Percentiles rank a stretch among this genome's conserved stretches.
Conservation (phyloP, 2,329 filamentous ascomycete genomes). For the Diaporthe batatas region DNA sequence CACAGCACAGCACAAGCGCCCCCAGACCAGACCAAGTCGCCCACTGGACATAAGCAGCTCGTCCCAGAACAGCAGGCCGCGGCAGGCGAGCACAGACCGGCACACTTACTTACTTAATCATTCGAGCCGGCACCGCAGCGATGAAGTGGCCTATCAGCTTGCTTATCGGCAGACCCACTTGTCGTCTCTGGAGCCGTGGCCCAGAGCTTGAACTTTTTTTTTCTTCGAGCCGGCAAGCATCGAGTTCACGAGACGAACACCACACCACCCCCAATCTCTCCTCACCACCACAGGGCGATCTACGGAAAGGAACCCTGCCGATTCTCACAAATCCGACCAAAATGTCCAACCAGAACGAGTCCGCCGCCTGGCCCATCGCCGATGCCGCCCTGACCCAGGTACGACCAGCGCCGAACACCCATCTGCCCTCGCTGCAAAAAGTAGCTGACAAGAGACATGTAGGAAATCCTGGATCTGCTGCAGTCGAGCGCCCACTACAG, state of each 20-base stretch:
- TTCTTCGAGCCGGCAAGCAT: conserved; percentile 7
- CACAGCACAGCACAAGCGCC: conserved; percentile 27
- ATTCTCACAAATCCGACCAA: conserved; percentile 30
- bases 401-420: conserved; percentile 54
- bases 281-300: conserved; percentile 63
- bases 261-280: conserved; percentile 18
- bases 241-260: background rate
- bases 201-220: conserved; percentile 26
- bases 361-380: conserved; percentile 76
- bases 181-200: conserved; percentile 7
- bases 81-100: conserved; percentile 27
- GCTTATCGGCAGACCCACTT: conserved; percentile 41
- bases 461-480: conserved; percentile 86
- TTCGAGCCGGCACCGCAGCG: conserved; percentile 13
- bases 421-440: conserved; percentile 52
- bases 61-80: background rate
- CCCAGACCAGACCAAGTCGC: background rate
- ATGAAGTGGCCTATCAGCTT: conserved; percentile 37
- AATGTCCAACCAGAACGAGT: conserved; percentile 52
- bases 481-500: conserved; percentile 78
- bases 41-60: background rate
- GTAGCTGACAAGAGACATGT: conserved; percentile 47
- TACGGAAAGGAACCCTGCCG: conserved; percentile 72
- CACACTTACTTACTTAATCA: conserved; percentile 12
- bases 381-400: conserved; percentile 61